phyloP scores from a whole-genome alignment of 1,139 yeast species.

The Pichia cactophila region DNA sequence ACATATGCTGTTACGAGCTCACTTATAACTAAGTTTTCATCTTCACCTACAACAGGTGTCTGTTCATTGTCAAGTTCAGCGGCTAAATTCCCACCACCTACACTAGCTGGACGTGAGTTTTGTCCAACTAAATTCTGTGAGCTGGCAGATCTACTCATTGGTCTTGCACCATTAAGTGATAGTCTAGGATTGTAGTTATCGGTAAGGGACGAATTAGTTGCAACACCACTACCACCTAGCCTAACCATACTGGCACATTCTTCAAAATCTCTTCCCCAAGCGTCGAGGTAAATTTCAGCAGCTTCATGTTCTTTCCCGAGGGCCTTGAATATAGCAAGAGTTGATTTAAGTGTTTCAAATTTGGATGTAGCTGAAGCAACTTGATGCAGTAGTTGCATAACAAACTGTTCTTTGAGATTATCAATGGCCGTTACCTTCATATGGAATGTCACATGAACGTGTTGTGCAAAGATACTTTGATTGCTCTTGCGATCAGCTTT shows the following conservation, averaged over 20 bases:
- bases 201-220: background rate
- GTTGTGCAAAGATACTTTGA: constrained; percentile 7
- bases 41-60: background rate
- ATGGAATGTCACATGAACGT: constrained; percentile 8
- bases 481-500: background rate
- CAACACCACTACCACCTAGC: constrained; percentile 9
- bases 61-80: background rate
- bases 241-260: constrained; percentile 10
- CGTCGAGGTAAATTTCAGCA: constrained; percentile 8
- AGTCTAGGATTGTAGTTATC: background rate
- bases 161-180: background rate
- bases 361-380: constrained; percentile 2
- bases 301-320: constrained; percentile 10
- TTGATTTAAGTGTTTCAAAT: constrained; percentile 1
- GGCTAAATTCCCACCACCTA: constrained; percentile 1
- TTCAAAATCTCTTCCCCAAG: constrained; percentile 7
- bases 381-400: constrained; percentile 4
- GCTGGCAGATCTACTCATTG: constrained; percentile 8
- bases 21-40: constrained; percentile 6
- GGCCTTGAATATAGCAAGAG: constrained; percentile 6
- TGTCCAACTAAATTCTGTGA: constrained; percentile 2
- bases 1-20: constrained; percentile 14
- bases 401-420: constrained; percentile 5
- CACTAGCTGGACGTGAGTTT: constrained; percentile 8
- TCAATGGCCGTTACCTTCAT: constrained; percentile 4